These are phyloP conservation scores for Elsinoe necatrix DNA, from an alignment of 2,329 filamentous ascomycete species.

Conservation along the genomic window DNA sequence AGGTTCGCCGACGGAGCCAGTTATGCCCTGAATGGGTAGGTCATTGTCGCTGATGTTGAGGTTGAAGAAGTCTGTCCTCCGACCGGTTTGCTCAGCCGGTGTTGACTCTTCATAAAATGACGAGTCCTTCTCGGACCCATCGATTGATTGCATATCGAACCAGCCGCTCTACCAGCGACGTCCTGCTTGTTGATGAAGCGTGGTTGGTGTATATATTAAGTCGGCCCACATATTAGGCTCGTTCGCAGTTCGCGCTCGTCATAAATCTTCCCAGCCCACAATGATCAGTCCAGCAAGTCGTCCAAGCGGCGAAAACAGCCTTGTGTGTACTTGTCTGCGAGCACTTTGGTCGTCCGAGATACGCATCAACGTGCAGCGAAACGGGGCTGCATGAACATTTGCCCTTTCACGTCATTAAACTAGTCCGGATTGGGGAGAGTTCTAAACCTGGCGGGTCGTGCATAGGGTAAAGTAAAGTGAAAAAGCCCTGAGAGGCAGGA, in stretches of 20 bases:
- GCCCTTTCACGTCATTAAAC: slow-evolving; percentile 12
- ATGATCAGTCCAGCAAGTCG: neutral
- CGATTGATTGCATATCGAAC: neutral
- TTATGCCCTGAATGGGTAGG: slow-evolving; percentile 23
- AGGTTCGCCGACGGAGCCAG: slow-evolving; percentile 40
- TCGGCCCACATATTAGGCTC: slow-evolving; percentile 10
- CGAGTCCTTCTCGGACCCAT: slow-evolving; percentile 7
- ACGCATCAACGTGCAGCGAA: slow-evolving; percentile 5
- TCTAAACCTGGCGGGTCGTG: neutral
- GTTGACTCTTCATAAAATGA: slow-evolving; percentile 12
- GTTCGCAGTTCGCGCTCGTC: neutral
- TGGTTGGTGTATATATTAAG: slow-evolving; percentile 2
- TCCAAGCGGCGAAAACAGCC: neutral
- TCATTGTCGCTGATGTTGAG: slow-evolving; percentile 11
- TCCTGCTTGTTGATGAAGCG: neutral
- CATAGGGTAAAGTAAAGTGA: slow-evolving; percentile 5
- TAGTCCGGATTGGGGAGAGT: neutral
- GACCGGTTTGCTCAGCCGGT: neutral
- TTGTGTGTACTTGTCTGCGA: slow-evolving; percentile 9
- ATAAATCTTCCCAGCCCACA: neutral
- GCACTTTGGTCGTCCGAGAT: slow-evolving; percentile 13
- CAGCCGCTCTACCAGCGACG: neutral
- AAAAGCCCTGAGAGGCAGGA: slow-evolving; percentile 7
- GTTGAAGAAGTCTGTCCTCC: slow-evolving; percentile 6
- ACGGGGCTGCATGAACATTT: slow-evolving; percentile 14